phyloP scores from a whole-genome alignment of 805 yeast species.

The Kuraishia capsulata region DNA sequence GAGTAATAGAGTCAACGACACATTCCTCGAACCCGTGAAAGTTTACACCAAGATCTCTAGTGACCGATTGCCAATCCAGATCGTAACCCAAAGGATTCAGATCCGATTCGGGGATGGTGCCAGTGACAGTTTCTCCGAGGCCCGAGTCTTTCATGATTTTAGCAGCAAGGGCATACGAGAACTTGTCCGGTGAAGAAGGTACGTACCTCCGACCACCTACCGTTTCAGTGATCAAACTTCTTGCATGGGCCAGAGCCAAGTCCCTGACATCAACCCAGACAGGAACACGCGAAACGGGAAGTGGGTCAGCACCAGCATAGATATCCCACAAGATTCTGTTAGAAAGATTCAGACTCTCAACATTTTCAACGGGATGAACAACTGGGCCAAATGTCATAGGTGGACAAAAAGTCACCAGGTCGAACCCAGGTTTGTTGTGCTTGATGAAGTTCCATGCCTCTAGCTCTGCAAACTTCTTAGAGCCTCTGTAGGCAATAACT shows the following conservation, averaged over 20 bases:
- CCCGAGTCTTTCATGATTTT: constrained; percentile 16
- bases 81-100: constrained; percentile 10
- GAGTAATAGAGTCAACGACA: constrained; percentile 32
- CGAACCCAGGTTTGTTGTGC: constrained; percentile 17
- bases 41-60: constrained; percentile 26
- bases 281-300: constrained; percentile 15
- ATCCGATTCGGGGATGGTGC: constrained; percentile 9
- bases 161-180: constrained; percentile 20
- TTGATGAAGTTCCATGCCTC: constrained; percentile 31
- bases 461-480: constrained; percentile 31
- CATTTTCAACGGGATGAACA: constrained; percentile 7
- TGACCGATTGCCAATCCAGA: constrained; percentile 27
- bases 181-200: constrained; percentile 19
- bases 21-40: constrained; percentile 28
- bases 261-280: constrained; percentile 27
- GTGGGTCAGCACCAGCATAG: constrained; percentile 18
- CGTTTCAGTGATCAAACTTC: constrained; percentile 13
- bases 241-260: constrained; percentile 23
- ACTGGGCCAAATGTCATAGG: constrained; percentile 16
- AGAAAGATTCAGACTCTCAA: constrained; percentile 30
- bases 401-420: constrained; percentile 25
- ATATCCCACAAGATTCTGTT: constrained; percentile 24
- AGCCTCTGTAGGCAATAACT: constrained; percentile 23
- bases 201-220: constrained; percentile 19
- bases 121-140: constrained; percentile 12